phyloP scores from a whole-genome alignment of 345 rosid genomes.

The Salix caprea region DNA sequence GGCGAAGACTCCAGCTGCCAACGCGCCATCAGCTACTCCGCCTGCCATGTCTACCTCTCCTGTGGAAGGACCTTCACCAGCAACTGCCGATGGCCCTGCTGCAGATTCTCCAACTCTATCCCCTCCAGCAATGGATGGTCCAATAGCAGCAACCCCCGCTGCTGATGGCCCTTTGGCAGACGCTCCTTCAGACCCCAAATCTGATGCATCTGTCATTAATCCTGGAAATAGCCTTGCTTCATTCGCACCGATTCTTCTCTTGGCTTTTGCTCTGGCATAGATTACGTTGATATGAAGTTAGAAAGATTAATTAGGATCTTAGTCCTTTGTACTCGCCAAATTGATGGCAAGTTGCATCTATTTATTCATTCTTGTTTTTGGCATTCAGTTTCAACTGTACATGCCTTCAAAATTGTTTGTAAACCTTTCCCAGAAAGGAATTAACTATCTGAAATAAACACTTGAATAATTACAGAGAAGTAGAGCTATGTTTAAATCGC shows the following conservation, averaged over 20 bases:
- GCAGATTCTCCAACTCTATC: conserved; percentile 2
- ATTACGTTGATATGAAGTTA: background rate
- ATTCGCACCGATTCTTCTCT: background rate
- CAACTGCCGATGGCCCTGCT: background rate
- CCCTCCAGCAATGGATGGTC: conserved; percentile 17
- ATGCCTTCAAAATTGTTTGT: background rate
- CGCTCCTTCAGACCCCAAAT: background rate
- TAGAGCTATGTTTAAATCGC: no score
- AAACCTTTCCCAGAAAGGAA: background rate
- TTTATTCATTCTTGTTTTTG: background rate
- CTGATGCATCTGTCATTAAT: background rate
- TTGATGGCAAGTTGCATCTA: background rate
- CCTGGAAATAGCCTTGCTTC: background rate
- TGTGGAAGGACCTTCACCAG: background rate
- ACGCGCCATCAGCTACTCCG: conserved; percentile 10
- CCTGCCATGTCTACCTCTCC: background rate
- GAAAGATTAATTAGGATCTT: background rate
- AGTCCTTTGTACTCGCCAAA: background rate
- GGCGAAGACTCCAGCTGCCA: background rate
- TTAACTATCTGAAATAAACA: background rate
- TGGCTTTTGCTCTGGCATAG: background rate
- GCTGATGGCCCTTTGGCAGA: conserved; percentile 2
- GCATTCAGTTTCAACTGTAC: background rate
- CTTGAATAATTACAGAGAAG: background rate
- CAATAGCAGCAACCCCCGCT: background rate